phyloP scores from a whole-genome alignment of 2,329 filamentous ascomycete genomes.

The Leptographium wingfieldii region DNA sequence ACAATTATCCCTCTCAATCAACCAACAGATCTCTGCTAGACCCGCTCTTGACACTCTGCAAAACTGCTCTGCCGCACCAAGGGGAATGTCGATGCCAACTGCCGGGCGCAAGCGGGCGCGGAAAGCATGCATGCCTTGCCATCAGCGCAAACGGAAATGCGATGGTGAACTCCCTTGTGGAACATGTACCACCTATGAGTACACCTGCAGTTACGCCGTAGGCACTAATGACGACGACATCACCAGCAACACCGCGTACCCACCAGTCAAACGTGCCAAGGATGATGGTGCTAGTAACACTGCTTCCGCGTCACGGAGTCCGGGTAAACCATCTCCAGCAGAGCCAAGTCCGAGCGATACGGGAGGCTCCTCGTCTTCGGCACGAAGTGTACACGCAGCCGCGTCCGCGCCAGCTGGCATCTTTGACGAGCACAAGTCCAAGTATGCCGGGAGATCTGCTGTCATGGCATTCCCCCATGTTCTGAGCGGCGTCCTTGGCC shows the following conservation, averaged over 20 bases:
- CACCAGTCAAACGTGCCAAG: neutral
- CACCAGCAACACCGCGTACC: neutral
- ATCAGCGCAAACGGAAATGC: neutral
- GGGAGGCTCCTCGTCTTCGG: neutral
- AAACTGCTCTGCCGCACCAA: neutral
- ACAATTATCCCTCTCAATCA: neutral
- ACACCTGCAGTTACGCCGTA: neutral
- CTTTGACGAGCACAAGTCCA: neutral
- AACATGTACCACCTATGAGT: neutral
- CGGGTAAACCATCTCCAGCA: neutral
- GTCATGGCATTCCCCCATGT: neutral
- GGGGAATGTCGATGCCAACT: neutral
- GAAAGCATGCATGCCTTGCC: slow-evolving; percentile 1
- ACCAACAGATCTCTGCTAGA: neutral
- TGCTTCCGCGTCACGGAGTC: neutral
- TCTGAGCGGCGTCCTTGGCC: neutral
- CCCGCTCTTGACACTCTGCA: neutral
- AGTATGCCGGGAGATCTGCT: neutral
- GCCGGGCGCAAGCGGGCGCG: neutral
- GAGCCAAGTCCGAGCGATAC: neutral
- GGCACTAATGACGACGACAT: neutral
- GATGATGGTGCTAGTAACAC: neutral
- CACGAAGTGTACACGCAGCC: neutral
- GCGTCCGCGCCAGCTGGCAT: neutral
- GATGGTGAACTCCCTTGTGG: neutral